Evolutionary conservation across 257 asterid genomes (phyloP).

Genomic region (Primulina eburnea): DNA sequence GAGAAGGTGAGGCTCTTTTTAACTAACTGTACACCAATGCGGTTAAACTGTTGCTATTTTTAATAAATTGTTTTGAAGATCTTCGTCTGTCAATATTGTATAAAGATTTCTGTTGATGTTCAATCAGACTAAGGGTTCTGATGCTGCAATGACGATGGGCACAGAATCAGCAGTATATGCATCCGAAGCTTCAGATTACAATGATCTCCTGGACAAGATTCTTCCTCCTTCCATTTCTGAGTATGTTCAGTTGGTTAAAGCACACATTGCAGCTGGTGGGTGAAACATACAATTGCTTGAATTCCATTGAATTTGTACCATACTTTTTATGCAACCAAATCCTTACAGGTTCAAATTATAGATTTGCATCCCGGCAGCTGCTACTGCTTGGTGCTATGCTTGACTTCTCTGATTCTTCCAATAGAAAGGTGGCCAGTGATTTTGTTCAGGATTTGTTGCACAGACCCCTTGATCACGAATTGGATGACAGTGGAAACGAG

Average conservation of each 20-base stretch:
- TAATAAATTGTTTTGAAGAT: background rate
- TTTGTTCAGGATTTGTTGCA: slow-evolving; percentile 71
- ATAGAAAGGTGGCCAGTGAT: slow-evolving; percentile 79
- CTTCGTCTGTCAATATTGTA: slow-evolving; percentile 11
- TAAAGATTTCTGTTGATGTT: slow-evolving; percentile 21
- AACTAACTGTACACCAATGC: background rate
- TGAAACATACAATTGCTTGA: slow-evolving; percentile 21
- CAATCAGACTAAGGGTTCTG: slow-evolving; percentile 84
- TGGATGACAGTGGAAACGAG: slow-evolving; percentile 72
- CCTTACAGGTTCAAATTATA: slow-evolving; percentile 67
- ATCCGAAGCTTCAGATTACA: slow-evolving; percentile 83
- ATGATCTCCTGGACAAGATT: slow-evolving; percentile 79
- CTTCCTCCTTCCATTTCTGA: slow-evolving; percentile 79
- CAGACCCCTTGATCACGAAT: slow-evolving; percentile 66
- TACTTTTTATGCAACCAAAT: slow-evolving; percentile 24
- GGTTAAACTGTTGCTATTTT: background rate
- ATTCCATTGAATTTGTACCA: slow-evolving; percentile 9
- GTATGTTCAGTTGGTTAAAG: slow-evolving; percentile 73
- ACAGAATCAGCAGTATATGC: slow-evolving; percentile 92
- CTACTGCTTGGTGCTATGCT: slow-evolving; percentile 82
- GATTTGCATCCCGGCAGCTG: slow-evolving; percentile 85
- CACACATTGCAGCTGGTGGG: slow-evolving; percentile 84
- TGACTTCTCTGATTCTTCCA: slow-evolving; percentile 84
- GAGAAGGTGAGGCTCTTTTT: background rate
- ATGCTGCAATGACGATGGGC: slow-evolving; percentile 86